Base-by-base conservation (phyloP, 495 filamentous ascomycete species). In the Opeltia flavorubescens region DNA sequence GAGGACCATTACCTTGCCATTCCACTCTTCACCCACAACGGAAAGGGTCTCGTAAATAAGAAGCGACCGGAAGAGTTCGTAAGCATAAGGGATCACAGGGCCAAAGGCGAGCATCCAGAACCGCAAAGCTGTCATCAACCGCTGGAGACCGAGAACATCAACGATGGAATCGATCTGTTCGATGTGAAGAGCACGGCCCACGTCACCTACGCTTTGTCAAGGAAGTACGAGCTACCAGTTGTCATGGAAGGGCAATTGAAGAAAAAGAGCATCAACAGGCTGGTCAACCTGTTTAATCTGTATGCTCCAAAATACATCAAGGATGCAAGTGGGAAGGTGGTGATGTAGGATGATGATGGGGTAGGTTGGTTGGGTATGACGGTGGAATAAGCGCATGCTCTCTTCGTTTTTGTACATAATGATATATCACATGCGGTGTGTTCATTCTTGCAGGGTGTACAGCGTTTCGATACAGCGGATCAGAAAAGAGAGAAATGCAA, bases 1-100 rank as follows among this genome's bases (percentile, higher is more conserved):
- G 24, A 45, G 6, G 33, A 29, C 8, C 52, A 55, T 25, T 58
- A 53, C 34, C 9, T 52, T 8, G 48, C 52, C 6, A 46, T 58
- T 15, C 52, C 55, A 9, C 31, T 58, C 8, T 58, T 47, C 26
- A 58, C 55, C 1, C 47, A 55, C 45, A 50, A 43, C 17, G 46
- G 49, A n/a, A 46, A 38, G 0, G 55, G 55, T 30, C 47, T 58
- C 6, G 18, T n/a, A 1, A 24, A 35, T 15, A 53, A 55, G 41
- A 13, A 31, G 1, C 33, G 47, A 12, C 28, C 25, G 15, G 47
- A 29, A 11, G 55, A 58, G 30, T 58, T 50, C 26, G 39, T 49
- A n/a, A 55, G 53, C 0, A 45, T 58, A 5, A 17, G 28, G 20
- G 55, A 58, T 18, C 20, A 46, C 8, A 52, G 55, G 17, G 5